Percentiles rank a stretch among this genome's conserved stretches.
phyloP scores from a whole-genome alignment of 331 rosid genomes.

The Quercus lobata region DNA sequence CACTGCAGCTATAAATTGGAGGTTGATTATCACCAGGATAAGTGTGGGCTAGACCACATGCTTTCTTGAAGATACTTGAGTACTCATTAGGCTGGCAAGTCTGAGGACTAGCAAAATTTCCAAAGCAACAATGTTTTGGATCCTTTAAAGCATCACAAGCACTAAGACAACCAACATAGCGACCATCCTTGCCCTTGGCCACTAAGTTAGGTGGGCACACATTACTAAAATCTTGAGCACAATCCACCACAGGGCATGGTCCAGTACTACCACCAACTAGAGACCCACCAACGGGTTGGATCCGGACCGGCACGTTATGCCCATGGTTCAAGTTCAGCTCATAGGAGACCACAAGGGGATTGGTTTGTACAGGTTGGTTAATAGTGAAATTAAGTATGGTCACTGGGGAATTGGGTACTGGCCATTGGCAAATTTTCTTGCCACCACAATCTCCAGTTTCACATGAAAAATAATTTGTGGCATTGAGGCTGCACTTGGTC shows the following conservation, averaged over 20 bases:
- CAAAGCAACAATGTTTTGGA: conserved; percentile 31
- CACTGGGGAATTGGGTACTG: background rate
- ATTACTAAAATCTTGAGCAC: conserved; percentile 2
- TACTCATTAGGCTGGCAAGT: too few species aligned
- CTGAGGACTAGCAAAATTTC: background rate
- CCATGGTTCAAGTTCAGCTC: conserved; percentile 34
- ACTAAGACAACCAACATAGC: conserved; percentile 7
- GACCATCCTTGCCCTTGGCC: background rate
- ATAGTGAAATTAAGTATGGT: conserved; percentile 27
- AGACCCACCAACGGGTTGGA: conserved; percentile 32
- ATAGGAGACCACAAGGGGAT: too few species aligned
- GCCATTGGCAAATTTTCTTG: background rate
- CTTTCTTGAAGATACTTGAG: too few species aligned
- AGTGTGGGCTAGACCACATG: too few species aligned
- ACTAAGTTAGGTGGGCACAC: conserved; percentile 23
- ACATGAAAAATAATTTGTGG: conserved; percentile 29
- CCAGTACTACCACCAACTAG: conserved; percentile 27
- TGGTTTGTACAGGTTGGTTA: background rate
- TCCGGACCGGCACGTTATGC: conserved; percentile 17
- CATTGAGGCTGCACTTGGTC: conserved; percentile 29
- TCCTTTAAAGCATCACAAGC: conserved; percentile 14
- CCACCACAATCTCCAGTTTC: conserved; percentile 43
- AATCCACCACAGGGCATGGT: conserved; percentile 29
- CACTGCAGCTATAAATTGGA: too few species aligned
- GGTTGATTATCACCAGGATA: too few species aligned